Base-by-base conservation (phyloP, 2,329 filamentous ascomycete species). In the Mycocentrospora acerina region DNA sequence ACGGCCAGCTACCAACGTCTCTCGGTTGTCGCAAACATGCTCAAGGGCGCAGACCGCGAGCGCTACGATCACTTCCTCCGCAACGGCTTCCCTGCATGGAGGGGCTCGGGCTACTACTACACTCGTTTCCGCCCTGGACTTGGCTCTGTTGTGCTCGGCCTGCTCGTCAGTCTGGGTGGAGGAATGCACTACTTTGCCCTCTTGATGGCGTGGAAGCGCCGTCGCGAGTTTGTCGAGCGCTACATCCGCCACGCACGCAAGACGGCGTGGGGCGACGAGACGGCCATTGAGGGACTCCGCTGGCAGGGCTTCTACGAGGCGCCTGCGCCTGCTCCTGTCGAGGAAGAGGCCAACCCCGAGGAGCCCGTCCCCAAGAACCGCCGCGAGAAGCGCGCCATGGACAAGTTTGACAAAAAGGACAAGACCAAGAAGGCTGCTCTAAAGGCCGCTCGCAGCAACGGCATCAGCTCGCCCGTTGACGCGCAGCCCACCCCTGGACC, bases 71-170 rank as follows among this genome's bases (percentile, higher is more conserved):
- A 96, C 69, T 98, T 97, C 74, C 71, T 97, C 44, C 73, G 75
- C 66, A 90, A 97, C 69, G 93, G 93, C 46, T 98, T 98, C 74
- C 93, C 93, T 22, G 82, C 81, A 39, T 98, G 93, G 93, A 90
- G 91, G 73, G 93, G 93, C 42, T 96, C 91, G 29, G 91, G 93
- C 47, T 98, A 98, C 79, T 98, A 97, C 78, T 98, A 98, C 75
- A 83, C 83, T 59, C 84, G 93, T 41, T 96, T 91, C 78, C 82
- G 93, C 14, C 93, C 93, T 2, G 93, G 93, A 7, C 75, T 97
- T 29, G 89, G 88, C 42, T 87, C 87, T 11, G 93, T 95, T 30
- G 69, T 97, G 35, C 45, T 85, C 17, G 90, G 91, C 32, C 72
- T 95, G 27, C 89, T 97, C 68, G 66, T 95, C 47, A 80, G 88